Percentiles rank a stretch among this genome's conserved stretches.
These are phyloP conservation scores for Hericium erinaceus DNA, from an alignment of 768 basidiomycete genomes.

Conservation along the genomic window DNA sequence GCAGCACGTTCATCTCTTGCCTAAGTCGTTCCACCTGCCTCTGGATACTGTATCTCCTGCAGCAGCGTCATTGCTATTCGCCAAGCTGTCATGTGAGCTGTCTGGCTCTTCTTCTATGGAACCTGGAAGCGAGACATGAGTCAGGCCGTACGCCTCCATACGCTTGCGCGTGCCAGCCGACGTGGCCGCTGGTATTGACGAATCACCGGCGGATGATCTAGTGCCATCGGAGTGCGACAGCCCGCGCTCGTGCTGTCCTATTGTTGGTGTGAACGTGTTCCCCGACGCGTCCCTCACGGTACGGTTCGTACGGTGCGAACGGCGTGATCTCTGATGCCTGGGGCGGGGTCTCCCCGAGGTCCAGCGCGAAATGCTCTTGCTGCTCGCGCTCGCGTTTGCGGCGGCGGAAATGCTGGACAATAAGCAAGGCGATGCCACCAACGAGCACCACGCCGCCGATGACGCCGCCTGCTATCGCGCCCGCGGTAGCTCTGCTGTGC, in stretches of 20 bases:
- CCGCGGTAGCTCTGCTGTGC: neutral
- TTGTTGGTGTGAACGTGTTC: too few species aligned
- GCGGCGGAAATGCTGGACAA: neutral
- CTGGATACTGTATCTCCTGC: too few species aligned
- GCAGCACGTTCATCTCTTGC: neutral
- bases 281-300: neutral
- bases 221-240: too few species aligned
- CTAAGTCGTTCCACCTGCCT: neutral
- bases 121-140: neutral
- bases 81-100: too few species aligned
- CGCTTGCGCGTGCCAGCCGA: neutral
- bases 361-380: neutral
- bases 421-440: neutral
- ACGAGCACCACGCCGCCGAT: neutral
- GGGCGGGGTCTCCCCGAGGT: neutral
- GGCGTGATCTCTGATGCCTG: neutral
- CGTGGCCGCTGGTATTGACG: neutral
- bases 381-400: neutral
- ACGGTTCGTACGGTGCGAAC: neutral
- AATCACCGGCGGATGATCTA: too few species aligned
- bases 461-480: conserved; percentile 2
- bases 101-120: too few species aligned
- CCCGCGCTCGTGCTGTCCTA: too few species aligned
- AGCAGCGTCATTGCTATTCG: too few species aligned
- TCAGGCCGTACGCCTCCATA: neutral